Base-by-base conservation (phyloP, 192 early-diverging fungal species). In the Thoreauomyces humboldtii region DNA sequence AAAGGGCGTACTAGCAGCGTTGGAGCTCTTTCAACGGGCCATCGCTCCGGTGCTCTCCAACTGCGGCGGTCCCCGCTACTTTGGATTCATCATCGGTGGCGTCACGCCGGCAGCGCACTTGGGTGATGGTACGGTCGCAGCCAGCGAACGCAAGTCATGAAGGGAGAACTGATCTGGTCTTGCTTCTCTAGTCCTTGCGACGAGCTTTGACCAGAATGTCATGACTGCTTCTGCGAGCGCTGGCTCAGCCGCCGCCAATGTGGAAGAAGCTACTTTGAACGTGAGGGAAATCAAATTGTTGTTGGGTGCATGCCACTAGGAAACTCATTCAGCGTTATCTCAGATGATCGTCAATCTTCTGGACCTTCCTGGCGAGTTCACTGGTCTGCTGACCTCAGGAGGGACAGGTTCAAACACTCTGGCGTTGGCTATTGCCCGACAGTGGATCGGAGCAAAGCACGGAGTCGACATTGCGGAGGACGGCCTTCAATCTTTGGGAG, bases 1-100 rank as follows among this genome's bases (percentile, higher is more conserved):
- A 15, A 21, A 2, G 4, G 55, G 55, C 4, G 2, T 27, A 3
- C n/a, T 37, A n/a, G 34, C 31, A 21, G 55, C 55, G 15, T 37
- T 57, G 17, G 34, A 57, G 7, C 34, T 57, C 4, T 57, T 57
- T 36, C 34, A 57, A 34, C n/a, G 34, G 17, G n/a, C 55, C 32
- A 57, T 57, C 7, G 55, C 55, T 3, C 55, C 55, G 55, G 34
- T 17, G 19, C 19, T 57, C 12, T 37, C 19, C 35, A 37, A 32
- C 2, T 15, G n/a, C 34, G 19, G 55, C 2, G 55, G 65, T 7
- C 71, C 81, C 11, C 72, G 78, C 7, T 86, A 82, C 55, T 87
- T 86, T 71, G 81, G 84, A 0, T 72, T 87, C 4, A 79, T 87
- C 4, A 82, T 76, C 1, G 85, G 85, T 5, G 85, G 85, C 0